Base-by-base conservation (phyloP, 2,329 filamentous ascomycete species). In the Beauveria scarabaeidicola region DNA sequence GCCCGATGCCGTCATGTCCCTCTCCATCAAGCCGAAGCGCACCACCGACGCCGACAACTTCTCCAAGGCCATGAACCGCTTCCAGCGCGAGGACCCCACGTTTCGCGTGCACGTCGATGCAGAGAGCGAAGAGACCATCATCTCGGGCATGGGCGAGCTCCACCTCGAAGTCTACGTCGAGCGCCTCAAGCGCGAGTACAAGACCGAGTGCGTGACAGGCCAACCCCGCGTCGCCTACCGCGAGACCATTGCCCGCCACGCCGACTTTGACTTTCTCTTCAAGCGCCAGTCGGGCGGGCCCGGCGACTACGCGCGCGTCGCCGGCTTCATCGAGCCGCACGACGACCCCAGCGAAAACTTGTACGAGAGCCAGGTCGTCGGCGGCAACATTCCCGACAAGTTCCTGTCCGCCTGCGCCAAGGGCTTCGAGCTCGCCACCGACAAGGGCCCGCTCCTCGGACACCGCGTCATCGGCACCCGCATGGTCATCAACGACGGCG, bases 121-220 rank as follows among this genome's bases (percentile, higher is more conserved):
- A 17, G 94, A 99, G 77, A 93, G 88, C 64, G 89, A 96, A 70
- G 91, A 99, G 78, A 97, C 93, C 52, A 96, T 99, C 70, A 97
- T 99, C 70, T 95, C 90, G 46, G 94, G 94, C 62, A 99, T 99
- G 94, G 94, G 94, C 66, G 94, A 99, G 74, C 76, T 99, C 66
- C 94, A 99, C 74, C 81, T 99, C 29, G 92, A 96, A 69, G 96
- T 99, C 69, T 99, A 99, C 74, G 86, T 99, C 54, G 94, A 99
- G 78, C 91, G 94, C 66, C 92, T 99, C 78, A 88, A 89, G 67
- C 88, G 94, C 70, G 94, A 99, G 76, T 99, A 99, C 82, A 91
- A 89, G 71, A 92, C 96, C 58, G 94, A 97, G 64, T 96, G 93
- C 73, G 83, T 89, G 68, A 97, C 92, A n/a, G 94, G 94, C 61